Conservation (phyloP, 441 rosid genomes). For the Dalechampia spathulata region DNA sequence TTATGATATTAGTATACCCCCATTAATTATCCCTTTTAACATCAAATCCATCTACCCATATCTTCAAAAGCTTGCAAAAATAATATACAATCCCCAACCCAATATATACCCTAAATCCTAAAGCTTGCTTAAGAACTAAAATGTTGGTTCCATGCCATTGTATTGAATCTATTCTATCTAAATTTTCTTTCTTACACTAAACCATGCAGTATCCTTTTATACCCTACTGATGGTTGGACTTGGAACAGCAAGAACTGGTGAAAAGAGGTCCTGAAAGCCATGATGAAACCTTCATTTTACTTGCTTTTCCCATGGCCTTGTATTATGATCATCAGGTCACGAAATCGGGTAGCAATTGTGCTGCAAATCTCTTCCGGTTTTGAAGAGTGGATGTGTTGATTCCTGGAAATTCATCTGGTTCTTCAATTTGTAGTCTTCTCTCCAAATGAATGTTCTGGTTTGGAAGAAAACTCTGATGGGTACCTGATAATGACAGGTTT, state of each 20-base stretch:
- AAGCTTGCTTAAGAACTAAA: constrained; percentile 47
- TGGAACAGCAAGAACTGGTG: constrained; percentile 31
- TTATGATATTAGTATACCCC: constrained; percentile 38
- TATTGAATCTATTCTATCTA: constrained; percentile 62
- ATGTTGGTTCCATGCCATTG: constrained; percentile 50
- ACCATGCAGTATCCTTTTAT: constrained; percentile 29
- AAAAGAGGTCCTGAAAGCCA: constrained; percentile 16
- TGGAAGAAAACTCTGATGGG: constrained; percentile 72
- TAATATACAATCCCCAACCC: constrained; percentile 68
- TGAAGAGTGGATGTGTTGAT: constrained; percentile 48
- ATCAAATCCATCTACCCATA: constrained; percentile 44
- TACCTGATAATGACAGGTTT: constrained; percentile 58
- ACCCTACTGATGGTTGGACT: constrained; percentile 21
- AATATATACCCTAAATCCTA: constrained; percentile 47
- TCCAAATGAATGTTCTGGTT: constrained; percentile 71
- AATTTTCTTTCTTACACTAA: constrained; percentile 33
- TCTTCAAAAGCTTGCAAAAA: constrained; percentile 67
- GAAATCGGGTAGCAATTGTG: constrained; percentile 81
- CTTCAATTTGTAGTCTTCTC: constrained; percentile 63
- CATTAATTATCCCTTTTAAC: constrained; percentile 29
- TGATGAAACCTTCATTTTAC: constrained; percentile 10
- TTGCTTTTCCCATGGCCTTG: not conserved
- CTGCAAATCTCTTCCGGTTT: constrained; percentile 81
- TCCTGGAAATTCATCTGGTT: constrained; percentile 55
- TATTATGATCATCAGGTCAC: constrained; percentile 42